A percentile compares a stretch with the other conserved stretches of the same genome.
Conservation (phyloP, 805 yeast genomes). For the Candida adriatica region DNA sequence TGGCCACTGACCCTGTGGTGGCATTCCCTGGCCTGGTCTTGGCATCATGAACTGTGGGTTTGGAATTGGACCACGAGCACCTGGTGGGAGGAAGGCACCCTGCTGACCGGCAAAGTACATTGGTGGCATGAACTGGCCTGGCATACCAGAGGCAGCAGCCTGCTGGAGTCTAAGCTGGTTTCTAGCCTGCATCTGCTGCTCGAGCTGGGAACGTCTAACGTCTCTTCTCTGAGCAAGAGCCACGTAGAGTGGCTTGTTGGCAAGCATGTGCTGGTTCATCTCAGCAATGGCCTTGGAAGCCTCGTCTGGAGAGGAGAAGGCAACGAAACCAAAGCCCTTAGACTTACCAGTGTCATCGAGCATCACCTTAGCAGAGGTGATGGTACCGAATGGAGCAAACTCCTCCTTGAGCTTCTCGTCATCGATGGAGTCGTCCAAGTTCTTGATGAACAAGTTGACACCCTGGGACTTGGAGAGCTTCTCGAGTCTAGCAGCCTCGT, state of each 20-base stretch:
- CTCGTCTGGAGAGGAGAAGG: constrained; percentile 97
- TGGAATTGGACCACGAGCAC: constrained; percentile 76
- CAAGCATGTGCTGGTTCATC: constrained; percentile 95
- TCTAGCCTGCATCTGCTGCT: constrained; percentile 97
- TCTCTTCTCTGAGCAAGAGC: constrained; percentile 99
- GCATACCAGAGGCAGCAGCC: constrained; percentile 81
- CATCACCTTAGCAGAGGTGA: constrained; percentile 96
- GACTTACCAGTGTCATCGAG: constrained; percentile 90
- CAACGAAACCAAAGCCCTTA: constrained; percentile 97
- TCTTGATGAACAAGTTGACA: constrained; percentile 93
- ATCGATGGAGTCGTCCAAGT: constrained; percentile 88
- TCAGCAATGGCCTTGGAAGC: constrained; percentile 97
- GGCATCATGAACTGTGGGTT: constrained; percentile 74
- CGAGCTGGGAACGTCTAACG: constrained; percentile 92
- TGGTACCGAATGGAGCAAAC: constrained; percentile 87
- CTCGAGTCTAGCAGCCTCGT: constrained; percentile 88
- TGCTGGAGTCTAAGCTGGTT: constrained; percentile 98
- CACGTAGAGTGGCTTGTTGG: constrained; percentile 94
- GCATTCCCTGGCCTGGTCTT: constrained; percentile 43
- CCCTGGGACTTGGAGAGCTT: constrained; percentile 93
- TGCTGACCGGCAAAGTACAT: constrained; percentile 60
- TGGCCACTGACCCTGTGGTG: constrained; percentile 60
- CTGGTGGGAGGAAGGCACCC: constrained; percentile 80
- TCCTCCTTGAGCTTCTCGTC: constrained; percentile 89
- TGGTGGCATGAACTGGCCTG: constrained; percentile 79